Percentiles rank a stretch among this genome's conserved stretches.
Conservation (phyloP, 23 red algal genomes). For the Gracilaria vermiculophylla region DNA sequence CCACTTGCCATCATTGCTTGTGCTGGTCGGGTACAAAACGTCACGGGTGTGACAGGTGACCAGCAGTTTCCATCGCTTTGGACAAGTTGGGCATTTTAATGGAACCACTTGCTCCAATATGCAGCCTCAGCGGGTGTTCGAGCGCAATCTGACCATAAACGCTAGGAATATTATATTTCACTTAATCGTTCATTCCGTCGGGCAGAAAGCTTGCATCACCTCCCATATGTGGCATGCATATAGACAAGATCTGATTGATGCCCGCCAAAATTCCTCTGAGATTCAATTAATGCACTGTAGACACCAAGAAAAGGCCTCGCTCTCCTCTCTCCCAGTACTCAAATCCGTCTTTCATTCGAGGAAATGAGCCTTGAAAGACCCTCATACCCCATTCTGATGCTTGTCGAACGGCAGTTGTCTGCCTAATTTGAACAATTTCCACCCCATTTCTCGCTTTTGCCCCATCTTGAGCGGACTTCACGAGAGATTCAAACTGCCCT, state of each 20-base stretch:
- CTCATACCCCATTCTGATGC: conserved; percentile 5
- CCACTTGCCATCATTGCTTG: background rate
- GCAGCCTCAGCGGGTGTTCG: too few species aligned
- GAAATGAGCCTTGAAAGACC: background rate
- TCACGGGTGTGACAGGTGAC: background rate
- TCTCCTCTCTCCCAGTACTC: background rate
- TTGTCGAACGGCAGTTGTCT: background rate
- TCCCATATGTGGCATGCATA: background rate
- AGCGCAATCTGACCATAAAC: too few species aligned
- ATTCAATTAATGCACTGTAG: background rate
- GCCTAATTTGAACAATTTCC: background rate
- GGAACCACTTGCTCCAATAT: too few species aligned
- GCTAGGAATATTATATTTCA: too few species aligned
- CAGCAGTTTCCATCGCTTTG: background rate
- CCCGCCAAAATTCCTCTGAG: background rate
- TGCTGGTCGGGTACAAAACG: too few species aligned
- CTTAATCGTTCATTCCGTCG: too few species aligned
- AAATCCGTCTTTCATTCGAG: background rate
- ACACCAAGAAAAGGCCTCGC: background rate
- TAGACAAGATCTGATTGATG: background rate
- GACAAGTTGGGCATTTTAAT: too few species aligned
- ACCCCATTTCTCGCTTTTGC: background rate
- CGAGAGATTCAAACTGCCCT: background rate
- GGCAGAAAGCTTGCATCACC: too few species aligned
- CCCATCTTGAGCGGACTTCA: background rate